Evolutionary conservation across 202 grass and related monocot species (phyloP), one percentile per base, ranked within the genome.

Genomic region (Miscanthus sacchariflorus): DNA sequence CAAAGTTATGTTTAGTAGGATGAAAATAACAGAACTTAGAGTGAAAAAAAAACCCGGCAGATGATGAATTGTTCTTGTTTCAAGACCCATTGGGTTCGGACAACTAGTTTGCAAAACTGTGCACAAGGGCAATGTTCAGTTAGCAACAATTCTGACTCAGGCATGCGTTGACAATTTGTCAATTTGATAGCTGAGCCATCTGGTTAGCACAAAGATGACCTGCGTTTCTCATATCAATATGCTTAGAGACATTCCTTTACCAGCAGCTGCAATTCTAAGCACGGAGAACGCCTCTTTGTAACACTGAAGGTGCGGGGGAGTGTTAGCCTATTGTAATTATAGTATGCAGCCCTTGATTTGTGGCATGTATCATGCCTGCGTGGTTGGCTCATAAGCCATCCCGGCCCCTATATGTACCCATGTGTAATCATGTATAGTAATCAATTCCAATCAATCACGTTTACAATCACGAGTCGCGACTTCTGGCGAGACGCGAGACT

Each of bases 21-120:
- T 76, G 85, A 35, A 76, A 88, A 76, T 77, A 84, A 84, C 52
- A 91, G n/a, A 75, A 50, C 23, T 54, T 49, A 76, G 61, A 71
- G 44, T 45, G 33, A 21, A 9, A n/a, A 21, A 21, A 58, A 21
- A n/a, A n/a, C n/a, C n/a, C 6, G 2, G 0, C 9, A 10, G 19
- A 15, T 30, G 72, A 3, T 28, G 44, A 38, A 88, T 77, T 33
- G 5, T 30, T 68, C 17, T 59, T 4, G 9, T 10, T 43, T 68
- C 33, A 58, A 58, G 24, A 48, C 18, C 24, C 24, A 30, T 75
- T 46, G 9, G 72, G 28, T 75, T 49, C 0, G 23, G 13, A 48
- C 12, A 4, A 5, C 3, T 48, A 8, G 72, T 75, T 30, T 49
- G 72, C 72, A 49, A n/a, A 74, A 15, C 72, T 49, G 43, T 3